These are phyloP conservation scores for Eucalyptus sp. DNA, from an alignment of 345 rosid species.

Conservation along the genomic window DNA sequence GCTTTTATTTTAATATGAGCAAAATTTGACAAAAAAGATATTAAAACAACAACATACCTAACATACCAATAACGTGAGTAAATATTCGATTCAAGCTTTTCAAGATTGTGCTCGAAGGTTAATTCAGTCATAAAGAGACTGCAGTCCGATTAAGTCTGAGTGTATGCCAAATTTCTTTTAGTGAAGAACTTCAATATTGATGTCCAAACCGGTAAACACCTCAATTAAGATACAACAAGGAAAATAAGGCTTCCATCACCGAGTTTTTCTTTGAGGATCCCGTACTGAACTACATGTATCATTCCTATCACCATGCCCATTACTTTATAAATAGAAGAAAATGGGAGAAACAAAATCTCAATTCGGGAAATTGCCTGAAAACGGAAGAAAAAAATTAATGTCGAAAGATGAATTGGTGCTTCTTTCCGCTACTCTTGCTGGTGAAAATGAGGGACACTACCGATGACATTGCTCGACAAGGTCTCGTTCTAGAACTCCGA, in stretches of 20 bases:
- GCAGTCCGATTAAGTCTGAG: too few species aligned
- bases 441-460: slow-evolving; percentile 68
- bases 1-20: neutral
- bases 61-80: too few species aligned
- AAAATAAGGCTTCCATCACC: neutral
- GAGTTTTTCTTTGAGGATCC: neutral
- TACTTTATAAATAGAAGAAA: neutral
- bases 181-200: neutral
- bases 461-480: slow-evolving; percentile 79
- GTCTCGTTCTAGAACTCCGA: slow-evolving; percentile 83
- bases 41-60: neutral
- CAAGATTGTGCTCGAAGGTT: too few species aligned
- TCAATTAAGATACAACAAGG: neutral
- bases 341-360: neutral
- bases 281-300: neutral
- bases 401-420: neutral
- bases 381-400: rapidly evolving
- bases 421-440: neutral
- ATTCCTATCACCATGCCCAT: neutral
- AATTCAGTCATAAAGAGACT: too few species aligned
- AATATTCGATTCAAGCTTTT: too few species aligned
- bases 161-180: too few species aligned
- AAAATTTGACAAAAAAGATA: neutral
- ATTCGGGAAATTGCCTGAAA: neutral
- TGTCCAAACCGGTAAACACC: neutral